These are phyloP conservation scores for Fusarium paranaense DNA, from an alignment of 2,329 filamentous ascomycete genomes.

Conservation along the genomic window DNA sequence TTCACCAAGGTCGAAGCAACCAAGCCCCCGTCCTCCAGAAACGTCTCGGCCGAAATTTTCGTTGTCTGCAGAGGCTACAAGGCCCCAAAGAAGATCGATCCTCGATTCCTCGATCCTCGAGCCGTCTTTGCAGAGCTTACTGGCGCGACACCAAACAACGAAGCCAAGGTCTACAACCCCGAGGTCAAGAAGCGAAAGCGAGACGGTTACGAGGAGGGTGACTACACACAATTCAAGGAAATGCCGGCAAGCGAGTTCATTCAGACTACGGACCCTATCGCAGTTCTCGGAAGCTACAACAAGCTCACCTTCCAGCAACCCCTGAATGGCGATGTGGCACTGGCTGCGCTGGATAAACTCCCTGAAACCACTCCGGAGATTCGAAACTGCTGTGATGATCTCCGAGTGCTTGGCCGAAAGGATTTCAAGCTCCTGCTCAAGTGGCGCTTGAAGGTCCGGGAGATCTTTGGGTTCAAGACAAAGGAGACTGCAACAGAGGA, in stretches of 20 bases:
- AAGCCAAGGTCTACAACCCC: constrained; percentile 97
- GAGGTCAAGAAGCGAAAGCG: constrained; percentile 97
- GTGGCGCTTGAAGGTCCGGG: constrained; percentile 90
- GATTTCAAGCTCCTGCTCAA: constrained; percentile 91
- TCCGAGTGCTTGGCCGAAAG: constrained; percentile 91
- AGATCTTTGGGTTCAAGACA: constrained; percentile 86
- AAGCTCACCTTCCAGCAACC: constrained; percentile 84
- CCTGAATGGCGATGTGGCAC: constrained; percentile 84
- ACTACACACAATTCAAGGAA: constrained; percentile 93
- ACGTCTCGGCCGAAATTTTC: constrained; percentile 98
- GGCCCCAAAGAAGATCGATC: constrained; percentile 92
- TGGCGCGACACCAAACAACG: constrained; percentile 89
- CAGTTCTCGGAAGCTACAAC: constrained; percentile 88
- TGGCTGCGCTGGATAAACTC: constrained; percentile 86
- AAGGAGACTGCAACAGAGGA: constrained; percentile 71
- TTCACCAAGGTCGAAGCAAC: constrained; percentile 97
- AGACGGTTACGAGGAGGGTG: constrained; percentile 97
- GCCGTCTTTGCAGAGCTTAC: constrained; percentile 94
- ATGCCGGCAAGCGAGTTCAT: constrained; percentile 92
- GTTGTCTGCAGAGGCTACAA: constrained; percentile 97
- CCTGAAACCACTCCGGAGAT: constrained; percentile 90
- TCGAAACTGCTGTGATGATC: constrained; percentile 79
- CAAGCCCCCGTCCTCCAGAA: constrained; percentile 94
- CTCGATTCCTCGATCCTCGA: constrained; percentile 88
- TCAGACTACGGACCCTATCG: constrained; percentile 91